A percentile compares a stretch with the other conserved stretches of the same genome.
Conservation (phyloP, 108 stramenopile genomes). For the Cyclostephanos tholiformis region DNA sequence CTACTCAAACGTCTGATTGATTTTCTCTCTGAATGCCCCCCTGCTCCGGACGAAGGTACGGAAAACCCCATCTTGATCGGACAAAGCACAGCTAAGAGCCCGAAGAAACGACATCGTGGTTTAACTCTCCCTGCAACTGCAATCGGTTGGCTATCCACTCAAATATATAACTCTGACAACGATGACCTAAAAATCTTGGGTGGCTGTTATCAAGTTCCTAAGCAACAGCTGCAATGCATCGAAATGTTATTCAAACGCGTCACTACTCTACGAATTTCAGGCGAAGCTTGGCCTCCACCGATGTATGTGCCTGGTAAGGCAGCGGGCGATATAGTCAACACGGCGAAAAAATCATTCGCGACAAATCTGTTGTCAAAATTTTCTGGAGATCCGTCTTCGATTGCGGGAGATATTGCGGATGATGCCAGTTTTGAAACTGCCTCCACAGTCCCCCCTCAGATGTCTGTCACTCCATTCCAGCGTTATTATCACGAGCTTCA, state of each 20-base stretch:
- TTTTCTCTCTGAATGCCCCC: conserved; percentile 51
- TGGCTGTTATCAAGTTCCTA: conserved; percentile 33
- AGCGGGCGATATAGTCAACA: conserved; percentile 17
- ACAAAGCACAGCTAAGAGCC: background rate
- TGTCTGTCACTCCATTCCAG: conserved; percentile 31
- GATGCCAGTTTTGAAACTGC: conserved; percentile 29
- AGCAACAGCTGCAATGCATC: conserved; percentile 59
- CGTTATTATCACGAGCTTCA: conserved; percentile 49
- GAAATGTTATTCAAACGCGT: conserved; percentile 60
- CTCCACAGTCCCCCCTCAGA: background rate
- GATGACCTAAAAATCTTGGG: conserved; percentile 6
- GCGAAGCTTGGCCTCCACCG: conserved; percentile 67
- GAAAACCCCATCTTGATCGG: conserved; percentile 1
- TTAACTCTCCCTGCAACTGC: conserved; percentile 75
- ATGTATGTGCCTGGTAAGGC: conserved; percentile 17
- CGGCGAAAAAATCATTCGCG: conserved; percentile 22
- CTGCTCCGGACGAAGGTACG: conserved; percentile 33
- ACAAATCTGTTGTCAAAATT: conserved; percentile 40
- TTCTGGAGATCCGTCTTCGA: conserved; percentile 24
- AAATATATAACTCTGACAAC: conserved; percentile 28
- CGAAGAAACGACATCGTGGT: conserved; percentile 39
- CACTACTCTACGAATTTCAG: conserved; percentile 59
- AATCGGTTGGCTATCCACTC: conserved; percentile 70
- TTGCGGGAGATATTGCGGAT: conserved; percentile 18
- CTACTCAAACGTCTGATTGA: conserved; percentile 44